These are phyloP conservation scores for Aspergillus sp. DNA, from an alignment of 2,329 filamentous ascomycete species.

Conservation along the genomic window DNA sequence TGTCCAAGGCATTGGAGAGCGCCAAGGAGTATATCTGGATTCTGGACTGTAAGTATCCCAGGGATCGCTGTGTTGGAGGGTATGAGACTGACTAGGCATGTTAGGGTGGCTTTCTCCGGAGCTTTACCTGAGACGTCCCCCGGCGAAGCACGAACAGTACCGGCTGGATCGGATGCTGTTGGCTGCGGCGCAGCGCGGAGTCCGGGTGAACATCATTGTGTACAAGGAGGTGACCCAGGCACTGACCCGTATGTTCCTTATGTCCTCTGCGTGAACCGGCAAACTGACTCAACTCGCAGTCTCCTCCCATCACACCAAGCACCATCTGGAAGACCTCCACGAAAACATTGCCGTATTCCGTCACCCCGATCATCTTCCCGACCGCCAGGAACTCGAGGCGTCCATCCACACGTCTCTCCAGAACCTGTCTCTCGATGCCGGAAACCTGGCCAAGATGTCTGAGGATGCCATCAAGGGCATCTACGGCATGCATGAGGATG, in stretches of 20 bases:
- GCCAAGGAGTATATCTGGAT: slow-evolving; percentile 81
- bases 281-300: slow-evolving; percentile 44
- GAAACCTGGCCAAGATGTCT: slow-evolving; percentile 65
- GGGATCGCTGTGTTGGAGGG: neutral
- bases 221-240: slow-evolving; percentile 89
- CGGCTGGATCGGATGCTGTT: slow-evolving; percentile 80
- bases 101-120: slow-evolving; percentile 81
- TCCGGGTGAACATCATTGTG: slow-evolving; percentile 81
- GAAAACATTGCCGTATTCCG: slow-evolving; percentile 86
- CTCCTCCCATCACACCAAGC: slow-evolving; percentile 74
- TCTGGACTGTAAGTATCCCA: slow-evolving; percentile 63
- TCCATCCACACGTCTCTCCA: slow-evolving; percentile 59
- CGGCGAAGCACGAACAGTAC: slow-evolving; percentile 78
- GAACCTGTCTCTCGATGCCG: slow-evolving; percentile 57
- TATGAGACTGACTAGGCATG: slow-evolving; percentile 12
- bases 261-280: neutral
- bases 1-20: slow-evolving; percentile 75
- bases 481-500: slow-evolving; percentile 78
- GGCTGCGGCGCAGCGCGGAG: slow-evolving; percentile 79
- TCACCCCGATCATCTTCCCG: slow-evolving; percentile 84
- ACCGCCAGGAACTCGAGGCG: slow-evolving; percentile 66
- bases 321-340: slow-evolving; percentile 73
- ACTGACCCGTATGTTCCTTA: slow-evolving; percentile 67
- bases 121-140: slow-evolving; percentile 80
- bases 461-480: slow-evolving; percentile 73